phyloP scores from a whole-genome alignment of 805 yeast species.

The Blastobotrys chiropterorum region DNA sequence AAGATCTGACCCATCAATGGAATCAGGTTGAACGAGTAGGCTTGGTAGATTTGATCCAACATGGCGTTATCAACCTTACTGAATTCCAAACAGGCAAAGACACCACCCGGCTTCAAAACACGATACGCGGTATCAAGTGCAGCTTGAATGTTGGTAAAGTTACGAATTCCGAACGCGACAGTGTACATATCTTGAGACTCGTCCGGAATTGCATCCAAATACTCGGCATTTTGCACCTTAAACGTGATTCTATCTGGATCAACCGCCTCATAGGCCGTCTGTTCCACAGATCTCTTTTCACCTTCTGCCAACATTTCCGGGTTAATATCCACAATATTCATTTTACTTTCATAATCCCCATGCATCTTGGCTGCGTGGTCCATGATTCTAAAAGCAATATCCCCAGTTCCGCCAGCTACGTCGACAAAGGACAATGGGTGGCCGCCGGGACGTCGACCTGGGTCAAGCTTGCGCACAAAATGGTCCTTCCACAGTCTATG shows the following conservation, averaged over 20 bases:
- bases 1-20: constrained; percentile 95
- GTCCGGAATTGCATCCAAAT: constrained; percentile 73
- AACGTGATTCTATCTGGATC: constrained; percentile 63
- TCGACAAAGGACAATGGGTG: constrained; percentile 83
- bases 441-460: constrained; percentile 86
- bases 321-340: constrained; percentile 93
- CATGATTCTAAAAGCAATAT: constrained; percentile 89
- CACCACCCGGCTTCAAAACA: constrained; percentile 94
- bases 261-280: constrained; percentile 50
- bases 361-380: constrained; percentile 81
- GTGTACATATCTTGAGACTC: constrained; percentile 93
- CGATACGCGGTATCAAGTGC: constrained; percentile 94
- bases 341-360: constrained; percentile 67
- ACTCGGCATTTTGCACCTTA: constrained; percentile 89
- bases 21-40: constrained; percentile 79
- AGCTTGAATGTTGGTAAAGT: constrained; percentile 89
- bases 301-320: constrained; percentile 96
- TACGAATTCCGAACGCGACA: constrained; percentile 94
- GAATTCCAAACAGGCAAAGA: constrained; percentile 93
- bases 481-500: constrained; percentile 95
- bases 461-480: constrained; percentile 79
- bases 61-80: constrained; percentile 80
- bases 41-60: constrained; percentile 71
- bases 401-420: constrained; percentile 99
- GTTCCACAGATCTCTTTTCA: constrained; percentile 56